Conservation (phyloP, 495 filamentous ascomycete species). For the Podospora tetraspora region DNA sequence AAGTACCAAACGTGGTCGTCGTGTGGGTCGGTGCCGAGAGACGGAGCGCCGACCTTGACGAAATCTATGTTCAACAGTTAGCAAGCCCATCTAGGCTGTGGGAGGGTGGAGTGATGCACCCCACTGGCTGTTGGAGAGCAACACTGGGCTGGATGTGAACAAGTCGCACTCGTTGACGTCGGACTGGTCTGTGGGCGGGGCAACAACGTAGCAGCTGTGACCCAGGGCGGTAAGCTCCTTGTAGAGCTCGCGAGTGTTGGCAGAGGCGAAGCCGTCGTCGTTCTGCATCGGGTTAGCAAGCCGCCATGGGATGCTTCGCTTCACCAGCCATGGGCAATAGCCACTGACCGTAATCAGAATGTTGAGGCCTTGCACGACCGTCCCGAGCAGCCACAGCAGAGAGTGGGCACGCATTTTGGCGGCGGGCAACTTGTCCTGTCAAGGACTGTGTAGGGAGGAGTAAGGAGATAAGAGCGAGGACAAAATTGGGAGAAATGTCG, state of each 20-base stretch:
- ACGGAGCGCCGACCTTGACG: conserved; percentile 27
- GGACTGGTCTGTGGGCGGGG: conserved; percentile 24
- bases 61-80: conserved; percentile 24
- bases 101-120: background rate
- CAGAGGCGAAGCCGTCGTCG: conserved; percentile 41
- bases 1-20: conserved; percentile 46
- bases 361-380: conserved; percentile 13
- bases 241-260: conserved; percentile 42
- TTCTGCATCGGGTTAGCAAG: conserved; percentile 19
- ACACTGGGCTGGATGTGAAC: conserved; percentile 27
- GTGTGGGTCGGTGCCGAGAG: conserved; percentile 33
- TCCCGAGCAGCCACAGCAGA: conserved; percentile 7
- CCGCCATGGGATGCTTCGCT: background rate
- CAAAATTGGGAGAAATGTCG: no score
- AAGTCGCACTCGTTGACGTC: conserved; percentile 23
- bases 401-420: conserved; percentile 11
- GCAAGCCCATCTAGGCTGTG: background rate
- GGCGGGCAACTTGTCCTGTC: background rate
- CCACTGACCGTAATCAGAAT: conserved; percentile 22
- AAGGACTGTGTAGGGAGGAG: no score
- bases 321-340: background rate
- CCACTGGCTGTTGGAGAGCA: conserved; percentile 24
- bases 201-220: conserved; percentile 37
- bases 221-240: conserved; percentile 32
- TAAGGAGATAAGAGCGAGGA: no score